Evolutionary conservation across 495 filamentous ascomycete genomes (phyloP), one percentile per base, ranked within the genome.

Genomic region (Penicillium diatomitis): DNA sequence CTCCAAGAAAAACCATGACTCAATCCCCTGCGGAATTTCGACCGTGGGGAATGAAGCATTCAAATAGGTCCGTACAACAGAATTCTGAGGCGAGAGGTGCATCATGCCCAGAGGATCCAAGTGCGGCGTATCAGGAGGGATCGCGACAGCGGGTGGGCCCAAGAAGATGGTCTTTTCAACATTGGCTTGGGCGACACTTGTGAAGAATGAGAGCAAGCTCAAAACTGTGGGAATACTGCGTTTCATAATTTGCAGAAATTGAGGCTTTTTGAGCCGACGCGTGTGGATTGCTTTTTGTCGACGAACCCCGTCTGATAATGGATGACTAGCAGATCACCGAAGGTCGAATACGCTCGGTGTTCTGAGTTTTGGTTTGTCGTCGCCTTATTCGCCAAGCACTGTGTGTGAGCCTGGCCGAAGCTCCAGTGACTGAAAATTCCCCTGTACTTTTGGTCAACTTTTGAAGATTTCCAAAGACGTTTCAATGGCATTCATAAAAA

Each of bases 161-260:
- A 85, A 64, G 71, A 98, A 97, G 57, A 98, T 88, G 56, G 77
- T 76, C 65, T 98, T 98, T 65, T 98, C 92, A 51, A 85, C 83
- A 63, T 98, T 96, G 60, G 80, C 87, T 27, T 51, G 55, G 35
- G 52, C 49, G 27, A 57, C 56, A 31, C 54, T 47, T 52, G 50
- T 51, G 49, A 66, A 59, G 49, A 70, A 56, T 37, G 68, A 43
- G 46, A 65, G 49, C 29, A 68, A 43, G 39, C 60, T 51, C 37
- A 64, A 40, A 36, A 56, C 49, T 10, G 44, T 44, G 31, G 57
- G 35, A 45, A 54, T 52, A 37, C 59, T 12, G 28, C 35, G 10
- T 30, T 47, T 29, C 60, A 60, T 59, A n/a, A n/a, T n/a, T n/a
- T n/a, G n/a, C n/a, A n/a, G n/a, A 38, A 10, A 6, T 31, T 10